phyloP scores from a whole-genome alignment of 202 grass and related monocot genomes.

The Elaeis oleifera region DNA sequence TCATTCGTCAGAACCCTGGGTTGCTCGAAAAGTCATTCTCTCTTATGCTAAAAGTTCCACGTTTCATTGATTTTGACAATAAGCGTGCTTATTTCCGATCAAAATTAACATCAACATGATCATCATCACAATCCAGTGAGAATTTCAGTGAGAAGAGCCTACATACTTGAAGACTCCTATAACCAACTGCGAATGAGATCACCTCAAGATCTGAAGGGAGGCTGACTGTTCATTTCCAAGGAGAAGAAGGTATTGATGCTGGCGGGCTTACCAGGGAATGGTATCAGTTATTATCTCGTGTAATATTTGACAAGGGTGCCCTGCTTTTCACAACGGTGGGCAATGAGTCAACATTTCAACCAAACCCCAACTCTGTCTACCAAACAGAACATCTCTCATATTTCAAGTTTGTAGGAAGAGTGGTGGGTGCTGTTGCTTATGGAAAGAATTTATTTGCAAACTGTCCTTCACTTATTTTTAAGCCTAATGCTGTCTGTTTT shows the following conservation, averaged over 20 bases:
- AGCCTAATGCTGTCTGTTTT: slow-evolving; percentile 15
- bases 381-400: slow-evolving; percentile 99
- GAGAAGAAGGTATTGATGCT: slow-evolving; percentile 99
- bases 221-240: slow-evolving; percentile 95
- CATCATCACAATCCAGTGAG: slow-evolving; percentile 91
- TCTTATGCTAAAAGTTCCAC: slow-evolving; percentile 86
- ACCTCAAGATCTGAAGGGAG: slow-evolving; percentile 87
- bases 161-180: slow-evolving; percentile 91
- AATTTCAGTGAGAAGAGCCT: slow-evolving; percentile 77
- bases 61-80: slow-evolving; percentile 96
- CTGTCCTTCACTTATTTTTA: background rate
- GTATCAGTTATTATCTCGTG: slow-evolving; percentile 87
- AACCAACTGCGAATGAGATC: slow-evolving; percentile 98
- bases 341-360: slow-evolving; percentile 97
- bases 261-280: slow-evolving; percentile 97
- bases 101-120: slow-evolving; percentile 96
- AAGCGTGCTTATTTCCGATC: slow-evolving; percentile 93
- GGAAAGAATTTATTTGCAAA: slow-evolving; percentile 3
- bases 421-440: slow-evolving; percentile 49
- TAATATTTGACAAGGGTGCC: slow-evolving; percentile 90
- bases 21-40: slow-evolving; percentile 98
- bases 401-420: slow-evolving; percentile 97
- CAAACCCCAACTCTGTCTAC: slow-evolving; percentile 95
- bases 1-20: slow-evolving; percentile 85
- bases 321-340: slow-evolving; percentile 96